These are phyloP conservation scores for Botryococcus braunii DNA, from an alignment of 163 green algal species.

Conservation along the genomic window DNA sequence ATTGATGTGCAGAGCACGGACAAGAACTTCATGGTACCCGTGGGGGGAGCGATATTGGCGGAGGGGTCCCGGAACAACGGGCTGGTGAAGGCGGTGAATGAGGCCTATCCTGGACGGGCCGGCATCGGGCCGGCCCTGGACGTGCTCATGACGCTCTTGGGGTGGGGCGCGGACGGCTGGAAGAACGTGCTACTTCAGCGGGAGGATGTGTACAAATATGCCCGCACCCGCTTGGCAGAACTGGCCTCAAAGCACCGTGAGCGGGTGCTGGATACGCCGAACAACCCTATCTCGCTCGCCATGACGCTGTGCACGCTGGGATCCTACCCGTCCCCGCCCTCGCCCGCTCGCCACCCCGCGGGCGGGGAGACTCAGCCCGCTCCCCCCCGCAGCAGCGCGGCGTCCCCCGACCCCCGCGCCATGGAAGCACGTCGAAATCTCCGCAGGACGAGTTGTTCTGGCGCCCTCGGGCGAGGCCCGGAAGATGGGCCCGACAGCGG, in stretches of 20 bases:
- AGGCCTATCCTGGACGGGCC: conserved; percentile 39
- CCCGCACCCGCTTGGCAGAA: conserved; percentile 18
- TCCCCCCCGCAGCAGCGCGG: too few relatives aligned
- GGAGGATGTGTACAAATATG: conserved; percentile 45
- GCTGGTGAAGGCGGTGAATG: conserved; percentile 46
- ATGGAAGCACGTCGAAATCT: too few relatives aligned
- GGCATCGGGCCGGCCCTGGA: conserved; percentile 70
- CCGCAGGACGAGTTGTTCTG: too few relatives aligned
- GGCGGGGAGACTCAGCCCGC: too few relatives aligned
- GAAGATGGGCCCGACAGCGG: too few relatives aligned
- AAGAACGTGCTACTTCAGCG: conserved; percentile 50
- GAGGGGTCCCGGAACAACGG: conserved; percentile 9
- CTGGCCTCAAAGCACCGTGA: conserved; percentile 50
- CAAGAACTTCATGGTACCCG: conserved; percentile 98
- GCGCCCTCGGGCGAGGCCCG: too few relatives aligned
- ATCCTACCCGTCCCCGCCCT: too few relatives aligned
- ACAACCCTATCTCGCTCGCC: conserved; percentile 87
- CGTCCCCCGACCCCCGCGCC: too few relatives aligned
- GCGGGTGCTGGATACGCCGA: conserved; percentile 66
- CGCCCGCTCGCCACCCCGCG: too few relatives aligned
- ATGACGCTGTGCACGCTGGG: conserved; percentile 62
- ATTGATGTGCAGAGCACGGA: conserved; percentile 90
- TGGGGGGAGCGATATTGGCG: conserved; percentile 75
- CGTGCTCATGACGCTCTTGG: conserved; percentile 89
- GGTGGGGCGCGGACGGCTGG: conserved; percentile 76